Evolutionary conservation across 768 basidiomycete species (phyloP).

Genomic region (Gymnopilus dilepis): DNA sequence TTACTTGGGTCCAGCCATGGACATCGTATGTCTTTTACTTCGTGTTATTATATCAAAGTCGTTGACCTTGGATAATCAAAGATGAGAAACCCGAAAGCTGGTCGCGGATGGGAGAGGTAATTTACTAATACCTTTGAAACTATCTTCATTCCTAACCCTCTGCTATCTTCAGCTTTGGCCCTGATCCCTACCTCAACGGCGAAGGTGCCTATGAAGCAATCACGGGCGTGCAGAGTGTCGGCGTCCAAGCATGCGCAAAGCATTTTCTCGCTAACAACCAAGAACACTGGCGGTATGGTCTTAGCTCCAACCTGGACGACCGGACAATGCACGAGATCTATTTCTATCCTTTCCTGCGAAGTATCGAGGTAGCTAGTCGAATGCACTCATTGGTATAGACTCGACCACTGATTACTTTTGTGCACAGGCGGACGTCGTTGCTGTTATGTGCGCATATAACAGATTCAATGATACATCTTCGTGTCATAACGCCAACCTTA

Average conservation of each 20-base stretch:
- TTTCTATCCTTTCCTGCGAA: slow-evolving; percentile 54
- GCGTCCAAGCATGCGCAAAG: slow-evolving; percentile 65
- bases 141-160: too few relatives aligned
- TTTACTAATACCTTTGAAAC: too few relatives aligned
- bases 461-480: slow-evolving; percentile 65
- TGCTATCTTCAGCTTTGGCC: slow-evolving; percentile 45
- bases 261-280: slow-evolving; percentile 57
- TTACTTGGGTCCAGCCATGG: slow-evolving; percentile 57
- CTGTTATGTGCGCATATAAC: slow-evolving; percentile 60
- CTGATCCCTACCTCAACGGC: slow-evolving; percentile 68
- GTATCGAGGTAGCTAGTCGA: slow-evolving; percentile 44
- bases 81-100: slow-evolving; percentile 59
- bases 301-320: slow-evolving; percentile 57
- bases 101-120: slow-evolving; percentile 55
- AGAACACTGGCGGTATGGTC: slow-evolving; percentile 56
- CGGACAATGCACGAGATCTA: slow-evolving; percentile 60
- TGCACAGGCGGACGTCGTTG: slow-evolving; percentile 50
- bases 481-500: slow-evolving; percentile 60
- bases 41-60: neutral
- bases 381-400: neutral
- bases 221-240: slow-evolving; percentile 60
- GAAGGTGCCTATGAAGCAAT: slow-evolving; percentile 66
- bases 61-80: slow-evolving; percentile 20
- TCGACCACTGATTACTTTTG: neutral
- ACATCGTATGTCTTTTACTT: slow-evolving; percentile 47